Evolutionary conservation across 805 yeast genomes (phyloP), one percentile per base, ranked within the genome.

Genomic region (Wickerhamomyces strasburgensis): DNA sequence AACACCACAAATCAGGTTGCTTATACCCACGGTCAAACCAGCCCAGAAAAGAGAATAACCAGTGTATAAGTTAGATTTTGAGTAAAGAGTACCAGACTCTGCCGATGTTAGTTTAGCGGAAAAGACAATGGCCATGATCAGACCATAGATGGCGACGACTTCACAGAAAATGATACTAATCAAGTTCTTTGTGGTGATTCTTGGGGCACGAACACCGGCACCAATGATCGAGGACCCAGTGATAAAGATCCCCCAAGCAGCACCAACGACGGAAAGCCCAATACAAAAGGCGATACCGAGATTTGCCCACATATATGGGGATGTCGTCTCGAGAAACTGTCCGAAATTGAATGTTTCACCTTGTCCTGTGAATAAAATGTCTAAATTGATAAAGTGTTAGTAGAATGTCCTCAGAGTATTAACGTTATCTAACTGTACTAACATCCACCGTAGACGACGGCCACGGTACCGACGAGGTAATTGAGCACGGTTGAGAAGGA

Each of bases 31-130:
- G 5, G 98, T 93, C 35, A 89, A 57, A 19, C 98, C 98, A 18
- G 97, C 98, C 98, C 98, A 93, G 62, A 93, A 93, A 44, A 93
- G 70, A 6, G 98, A 79, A 58, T 79, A 93, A 6, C 98, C 98
- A 5, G 98, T 93, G 65, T 86, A 93, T 52, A 89, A 67, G 65
- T 93, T 93, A 38, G 82, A 84, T 54, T 79, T 77, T n/a, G 95
- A 75, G 56, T 68, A 78, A 39, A 89, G 64, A 3, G 75, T 66
- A 21, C 68, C 73, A n/a, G 73, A 65, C 4, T 76, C 61, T 6
- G 82, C 79, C 27, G 84, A 88, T 19, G 78, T 71, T 51, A 93
- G 70, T 60, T 93, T 93, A 19, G 98, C 78, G 14, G 96, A 84
- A 55, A 93, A 93, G 29, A 93, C 98, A 72, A 93, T 93, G 26